Percentiles rank a stretch among this genome's conserved stretches.
Conservation (phyloP, 148 eudicot species). For the Rhododendron kiyosumense region DNA sequence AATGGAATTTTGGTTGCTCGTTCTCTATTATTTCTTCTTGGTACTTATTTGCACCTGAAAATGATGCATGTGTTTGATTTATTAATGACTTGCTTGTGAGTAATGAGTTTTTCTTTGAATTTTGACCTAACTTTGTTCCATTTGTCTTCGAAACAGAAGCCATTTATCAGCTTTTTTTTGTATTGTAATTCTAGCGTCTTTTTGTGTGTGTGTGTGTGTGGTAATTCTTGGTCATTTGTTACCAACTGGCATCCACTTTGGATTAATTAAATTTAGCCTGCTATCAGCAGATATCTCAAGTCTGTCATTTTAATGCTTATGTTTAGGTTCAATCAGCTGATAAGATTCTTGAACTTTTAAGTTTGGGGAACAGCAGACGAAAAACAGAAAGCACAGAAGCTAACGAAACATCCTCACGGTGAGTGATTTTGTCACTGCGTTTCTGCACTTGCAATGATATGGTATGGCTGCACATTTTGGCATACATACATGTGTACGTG, state of each 20-base stretch:
- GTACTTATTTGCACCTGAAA: neutral
- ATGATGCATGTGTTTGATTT: neutral
- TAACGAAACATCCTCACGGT: slow-evolving; percentile 86
- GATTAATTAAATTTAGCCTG: neutral
- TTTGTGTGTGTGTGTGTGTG: neutral
- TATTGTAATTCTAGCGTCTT: neutral
- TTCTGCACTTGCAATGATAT: neutral
- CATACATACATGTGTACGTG: neutral
- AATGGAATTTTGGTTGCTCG: neutral
- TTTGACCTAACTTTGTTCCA: neutral
- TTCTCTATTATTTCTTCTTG: neutral
- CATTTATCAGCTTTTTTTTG: neutral
- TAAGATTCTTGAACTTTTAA: slow-evolving; percentile 79
- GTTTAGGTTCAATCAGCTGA: slow-evolving; percentile 77
- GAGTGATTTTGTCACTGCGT: slow-evolving; percentile 23
- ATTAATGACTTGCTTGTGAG: neutral
- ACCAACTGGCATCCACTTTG: neutral
- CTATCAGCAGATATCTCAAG: neutral
- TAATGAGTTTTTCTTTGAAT: neutral
- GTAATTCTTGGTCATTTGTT: neutral
- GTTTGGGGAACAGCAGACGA: slow-evolving; percentile 79
- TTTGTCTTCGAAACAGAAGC: neutral
- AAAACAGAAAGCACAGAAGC: slow-evolving; percentile 83
- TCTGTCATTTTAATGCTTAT: slow-evolving; percentile 9
- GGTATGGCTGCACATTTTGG: neutral